Conservation (phyloP, 768 basidiomycete species). For the Xerocomellus amylosporus region DNA sequence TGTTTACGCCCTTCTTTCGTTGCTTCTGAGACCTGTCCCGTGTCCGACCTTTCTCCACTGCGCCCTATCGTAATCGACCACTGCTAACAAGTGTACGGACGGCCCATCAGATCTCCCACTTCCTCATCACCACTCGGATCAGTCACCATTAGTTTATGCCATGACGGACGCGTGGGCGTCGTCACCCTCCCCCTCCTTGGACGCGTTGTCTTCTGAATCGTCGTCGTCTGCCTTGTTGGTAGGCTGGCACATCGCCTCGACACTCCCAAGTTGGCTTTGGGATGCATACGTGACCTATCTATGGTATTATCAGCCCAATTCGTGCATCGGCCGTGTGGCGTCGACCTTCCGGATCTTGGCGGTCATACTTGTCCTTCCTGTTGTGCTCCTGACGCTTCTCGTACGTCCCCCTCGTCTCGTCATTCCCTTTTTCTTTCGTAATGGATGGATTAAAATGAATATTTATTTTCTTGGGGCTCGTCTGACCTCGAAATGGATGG, state of each 20-base stretch:
- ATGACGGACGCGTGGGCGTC: slow-evolving; percentile 10
- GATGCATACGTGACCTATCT: slow-evolving; percentile 58
- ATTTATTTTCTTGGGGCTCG: slow-evolving; percentile 1
- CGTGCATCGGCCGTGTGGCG: slow-evolving; percentile 66
- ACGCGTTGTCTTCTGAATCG: slow-evolving; percentile 1
- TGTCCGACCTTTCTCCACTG: slow-evolving; percentile 17
- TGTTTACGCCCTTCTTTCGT: neutral
- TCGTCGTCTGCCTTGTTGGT: slow-evolving; percentile 22
- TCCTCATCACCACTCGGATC: neutral
- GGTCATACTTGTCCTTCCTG: slow-evolving; percentile 42
- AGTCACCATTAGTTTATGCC: slow-evolving; percentile 8
- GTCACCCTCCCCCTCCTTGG: slow-evolving; percentile 6
- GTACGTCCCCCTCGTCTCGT: slow-evolving; percentile 40
- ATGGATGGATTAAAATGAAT: slow-evolving; percentile 1
- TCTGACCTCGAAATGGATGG: slow-evolving; percentile 1
- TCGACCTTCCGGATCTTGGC: slow-evolving; percentile 65
- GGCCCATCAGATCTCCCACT: neutral
- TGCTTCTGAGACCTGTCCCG: neutral
- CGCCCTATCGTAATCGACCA: slow-evolving; percentile 23
- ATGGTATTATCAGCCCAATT: slow-evolving; percentile 60
- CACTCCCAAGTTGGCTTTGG: slow-evolving; percentile 50
- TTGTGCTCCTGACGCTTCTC: slow-evolving; percentile 62
- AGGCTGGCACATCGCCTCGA: slow-evolving; percentile 2
- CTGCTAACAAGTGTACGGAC: neutral
- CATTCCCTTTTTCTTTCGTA: slow-evolving; percentile 8